Evolutionary conservation across 2,329 filamentous ascomycete species (phyloP).

Genomic region (Penicillium griseofulvum): DNA sequence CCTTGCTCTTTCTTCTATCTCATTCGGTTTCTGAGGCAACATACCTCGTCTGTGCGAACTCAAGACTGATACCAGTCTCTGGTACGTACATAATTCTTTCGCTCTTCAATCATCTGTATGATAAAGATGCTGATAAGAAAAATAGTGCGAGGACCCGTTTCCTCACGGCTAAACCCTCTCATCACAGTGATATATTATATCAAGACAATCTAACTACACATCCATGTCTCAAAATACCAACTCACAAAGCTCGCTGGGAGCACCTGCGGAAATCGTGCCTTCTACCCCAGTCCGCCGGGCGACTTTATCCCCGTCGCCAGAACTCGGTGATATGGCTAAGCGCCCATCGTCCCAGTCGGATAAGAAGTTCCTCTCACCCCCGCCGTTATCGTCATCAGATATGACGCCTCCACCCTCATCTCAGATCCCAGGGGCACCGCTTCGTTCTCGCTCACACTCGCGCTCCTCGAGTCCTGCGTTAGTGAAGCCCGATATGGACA

Average conservation of each 20-base stretch:
- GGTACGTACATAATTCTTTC: constrained; percentile 26
- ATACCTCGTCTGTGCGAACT: constrained; percentile 7
- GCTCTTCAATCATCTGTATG: constrained; percentile 6
- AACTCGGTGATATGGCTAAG: constrained; percentile 30
- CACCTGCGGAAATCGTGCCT: constrained; percentile 41
- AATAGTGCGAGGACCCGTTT: constrained; percentile 23
- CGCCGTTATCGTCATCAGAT: constrained; percentile 47
- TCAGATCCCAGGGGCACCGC: constrained; percentile 49
- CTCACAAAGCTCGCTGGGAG: constrained; percentile 37
- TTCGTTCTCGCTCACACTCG: constrained; percentile 43
- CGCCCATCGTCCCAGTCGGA: constrained; percentile 35
- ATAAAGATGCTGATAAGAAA: constrained; percentile 7
- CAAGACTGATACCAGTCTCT: constrained; percentile 6
- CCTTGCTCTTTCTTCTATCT: not conserved
- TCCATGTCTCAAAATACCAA: constrained; percentile 35
- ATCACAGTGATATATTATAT: constrained; percentile 1
- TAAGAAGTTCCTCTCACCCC: constrained; percentile 42
- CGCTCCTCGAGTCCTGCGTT: constrained; percentile 31
- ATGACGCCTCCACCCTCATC: constrained; percentile 65
- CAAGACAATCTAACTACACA: not conserved
- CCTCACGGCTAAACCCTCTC: constrained; percentile 17
- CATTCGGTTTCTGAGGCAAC: constrained; percentile 5
- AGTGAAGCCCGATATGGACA: constrained; percentile 48
- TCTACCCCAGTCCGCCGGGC: constrained; percentile 33
- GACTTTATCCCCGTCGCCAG: constrained; percentile 38